Evolutionary conservation across 495 filamentous ascomycete genomes (phyloP).

Genomic region (Acidomyces sp.): DNA sequence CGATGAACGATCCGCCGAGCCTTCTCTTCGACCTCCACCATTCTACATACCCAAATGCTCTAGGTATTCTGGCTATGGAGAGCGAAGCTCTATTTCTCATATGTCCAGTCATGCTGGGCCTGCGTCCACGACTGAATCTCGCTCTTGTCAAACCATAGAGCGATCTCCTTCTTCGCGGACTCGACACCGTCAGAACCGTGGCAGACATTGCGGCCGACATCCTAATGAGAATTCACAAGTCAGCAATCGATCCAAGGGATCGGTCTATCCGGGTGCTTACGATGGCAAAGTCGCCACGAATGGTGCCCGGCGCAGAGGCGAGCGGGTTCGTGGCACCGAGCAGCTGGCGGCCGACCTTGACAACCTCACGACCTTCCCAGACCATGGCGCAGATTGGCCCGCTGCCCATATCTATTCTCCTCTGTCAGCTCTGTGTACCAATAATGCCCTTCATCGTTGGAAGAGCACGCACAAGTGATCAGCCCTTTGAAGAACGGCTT

Average conservation of each 20-base stretch:
- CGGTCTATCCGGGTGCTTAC: slow-evolving; percentile 7
- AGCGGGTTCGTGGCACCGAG: slow-evolving; percentile 98
- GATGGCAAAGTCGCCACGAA: slow-evolving; percentile 66
- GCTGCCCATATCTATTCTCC: slow-evolving; percentile 71
- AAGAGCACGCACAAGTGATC: slow-evolving; percentile 55
- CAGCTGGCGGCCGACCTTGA: slow-evolving; percentile 93
- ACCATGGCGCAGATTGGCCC: slow-evolving; percentile 98
- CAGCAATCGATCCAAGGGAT: slow-evolving; percentile 7
- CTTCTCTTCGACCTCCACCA: too few species aligned
- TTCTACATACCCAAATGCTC: too few species aligned
- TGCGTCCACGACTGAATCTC: slow-evolving; percentile 72
- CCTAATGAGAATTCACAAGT: slow-evolving; percentile 31
- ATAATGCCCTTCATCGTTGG: not conserved
- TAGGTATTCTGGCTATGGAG: too few species aligned
- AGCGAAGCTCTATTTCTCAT: slow-evolving; percentile 72
- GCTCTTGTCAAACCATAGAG: slow-evolving; percentile 82
- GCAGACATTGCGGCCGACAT: slow-evolving; percentile 97
- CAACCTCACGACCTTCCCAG: slow-evolving; percentile 93
- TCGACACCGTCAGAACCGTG: slow-evolving; percentile 98
- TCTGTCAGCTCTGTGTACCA: not conserved
- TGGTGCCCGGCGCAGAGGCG: slow-evolving; percentile 85
- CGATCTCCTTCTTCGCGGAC: slow-evolving; percentile 98
- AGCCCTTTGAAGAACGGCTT: slow-evolving; percentile 97
- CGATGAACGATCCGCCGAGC: too few species aligned
- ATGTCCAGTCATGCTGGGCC: slow-evolving; percentile 78